Evolutionary conservation across 306 rosid species (phyloP).

Genomic region (Fagus sylvatica): DNA sequence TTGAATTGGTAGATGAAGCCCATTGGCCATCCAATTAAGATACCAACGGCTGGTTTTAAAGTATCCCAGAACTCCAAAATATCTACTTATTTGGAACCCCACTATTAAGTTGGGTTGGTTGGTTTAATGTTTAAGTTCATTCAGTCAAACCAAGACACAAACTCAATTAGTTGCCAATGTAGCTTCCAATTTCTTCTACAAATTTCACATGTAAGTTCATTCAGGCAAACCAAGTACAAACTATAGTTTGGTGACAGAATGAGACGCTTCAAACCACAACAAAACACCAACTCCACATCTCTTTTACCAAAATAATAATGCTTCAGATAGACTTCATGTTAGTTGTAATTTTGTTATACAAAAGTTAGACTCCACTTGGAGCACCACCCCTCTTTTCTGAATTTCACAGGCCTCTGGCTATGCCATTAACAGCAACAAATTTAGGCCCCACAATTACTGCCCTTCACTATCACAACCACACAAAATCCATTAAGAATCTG

Average conservation of each 20-base stretch:
- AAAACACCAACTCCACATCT: neutral
- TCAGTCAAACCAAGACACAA: neutral
- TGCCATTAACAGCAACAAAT: neutral
- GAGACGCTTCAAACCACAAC: too few species aligned
- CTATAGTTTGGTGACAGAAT: too few species aligned
- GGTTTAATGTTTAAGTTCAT: neutral
- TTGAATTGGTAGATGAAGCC: neutral
- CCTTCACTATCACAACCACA: slow-evolving; percentile 20
- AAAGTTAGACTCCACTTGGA: neutral
- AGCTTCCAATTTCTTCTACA: neutral
- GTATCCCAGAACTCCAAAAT: neutral
- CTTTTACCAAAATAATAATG: neutral
- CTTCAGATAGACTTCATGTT: neutral
- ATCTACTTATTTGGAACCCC: neutral
- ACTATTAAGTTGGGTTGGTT: neutral
- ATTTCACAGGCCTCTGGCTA: slow-evolving; percentile 7
- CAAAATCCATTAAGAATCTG: slow-evolving; percentile 7
- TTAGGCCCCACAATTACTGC: slow-evolving; percentile 22
- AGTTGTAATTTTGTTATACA: neutral
- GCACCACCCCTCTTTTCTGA: neutral
- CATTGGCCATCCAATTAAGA: neutral
- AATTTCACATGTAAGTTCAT: neutral
- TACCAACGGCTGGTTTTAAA: neutral
- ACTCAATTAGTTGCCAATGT: neutral
- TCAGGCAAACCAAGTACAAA: too few species aligned